Conservation (phyloP, 805 yeast genomes). For the Hanseniaspora guilliermondii region DNA sequence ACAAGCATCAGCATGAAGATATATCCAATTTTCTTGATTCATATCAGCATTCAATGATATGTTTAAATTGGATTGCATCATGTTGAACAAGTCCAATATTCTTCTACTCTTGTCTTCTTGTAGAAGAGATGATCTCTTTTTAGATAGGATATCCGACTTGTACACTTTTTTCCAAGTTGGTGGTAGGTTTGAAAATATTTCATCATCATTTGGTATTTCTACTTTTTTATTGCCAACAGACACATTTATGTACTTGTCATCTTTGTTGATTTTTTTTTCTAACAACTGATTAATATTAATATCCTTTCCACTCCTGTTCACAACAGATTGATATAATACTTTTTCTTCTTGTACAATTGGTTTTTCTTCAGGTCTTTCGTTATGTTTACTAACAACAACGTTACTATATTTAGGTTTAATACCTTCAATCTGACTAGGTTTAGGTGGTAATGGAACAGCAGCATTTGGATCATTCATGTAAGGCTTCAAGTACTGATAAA, state of each 20-base stretch:
- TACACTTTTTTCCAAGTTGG: neutral
- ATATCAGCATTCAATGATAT: slow-evolving; percentile 22
- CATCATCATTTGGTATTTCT: neutral
- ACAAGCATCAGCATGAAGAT: slow-evolving; percentile 69
- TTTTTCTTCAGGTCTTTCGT: neutral
- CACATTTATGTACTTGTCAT: neutral
- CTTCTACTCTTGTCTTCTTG: slow-evolving; percentile 25
- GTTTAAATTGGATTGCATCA: slow-evolving; percentile 19
- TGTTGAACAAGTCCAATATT: slow-evolving; percentile 31
- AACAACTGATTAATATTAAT: neutral
- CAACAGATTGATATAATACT: neutral
- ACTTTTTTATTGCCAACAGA: neutral
- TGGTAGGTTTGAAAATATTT: neutral
- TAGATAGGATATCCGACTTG: neutral
- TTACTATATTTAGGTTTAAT: neutral
- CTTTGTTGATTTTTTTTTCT: neutral
- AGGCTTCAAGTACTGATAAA: neutral
- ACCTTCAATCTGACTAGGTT: neutral
- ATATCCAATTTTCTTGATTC: slow-evolving; percentile 70
- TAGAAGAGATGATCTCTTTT: neutral
- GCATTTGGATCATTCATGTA: neutral
- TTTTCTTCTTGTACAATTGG: neutral
- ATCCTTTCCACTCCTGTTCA: neutral
- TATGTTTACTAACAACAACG: neutral
- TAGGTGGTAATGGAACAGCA: slow-evolving; percentile 1